Conservation (phyloP, 208 protist genomes). For the Crithidia acanthocephali region DNA sequence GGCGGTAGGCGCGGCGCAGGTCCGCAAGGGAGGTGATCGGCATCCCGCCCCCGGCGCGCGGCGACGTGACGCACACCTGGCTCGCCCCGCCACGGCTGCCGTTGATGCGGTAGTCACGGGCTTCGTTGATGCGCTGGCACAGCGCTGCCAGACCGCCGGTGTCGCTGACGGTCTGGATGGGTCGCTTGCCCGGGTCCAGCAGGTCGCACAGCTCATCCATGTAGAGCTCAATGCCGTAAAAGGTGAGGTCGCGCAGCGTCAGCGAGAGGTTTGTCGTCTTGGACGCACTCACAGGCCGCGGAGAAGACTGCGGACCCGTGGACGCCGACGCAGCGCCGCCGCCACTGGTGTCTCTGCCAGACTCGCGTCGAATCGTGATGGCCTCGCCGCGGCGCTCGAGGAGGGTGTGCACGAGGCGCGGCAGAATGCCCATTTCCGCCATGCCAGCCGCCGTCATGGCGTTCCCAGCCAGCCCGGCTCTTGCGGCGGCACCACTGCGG, state of each 20-base stretch:
- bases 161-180: slow-evolving; percentile 62
- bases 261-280: slow-evolving; percentile 36
- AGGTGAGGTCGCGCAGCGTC: slow-evolving; percentile 68
- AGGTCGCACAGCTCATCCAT: slow-evolving; percentile 85
- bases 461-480: neutral
- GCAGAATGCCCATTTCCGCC: slow-evolving; percentile 75
- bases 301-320: slow-evolving; percentile 1
- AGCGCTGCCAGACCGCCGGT: slow-evolving; percentile 72
- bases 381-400: slow-evolving; percentile 71
- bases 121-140: slow-evolving; percentile 69
- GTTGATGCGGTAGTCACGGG: slow-evolving; percentile 31
- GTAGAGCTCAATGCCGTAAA: slow-evolving; percentile 91
- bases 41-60: slow-evolving; percentile 59
- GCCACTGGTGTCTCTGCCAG: slow-evolving; percentile 4
- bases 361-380: slow-evolving; percentile 41
- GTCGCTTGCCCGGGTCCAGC: slow-evolving; percentile 75
- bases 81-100: slow-evolving; percentile 22
- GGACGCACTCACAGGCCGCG: slow-evolving; percentile 4
- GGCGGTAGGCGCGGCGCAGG: slow-evolving; percentile 62
- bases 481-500: neutral
- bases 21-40: slow-evolving; percentile 65
- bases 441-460: slow-evolving; percentile 11
- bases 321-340: slow-evolving; percentile 7
- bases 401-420: slow-evolving; percentile 76
- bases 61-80: slow-evolving; percentile 3